Base-by-base conservation (phyloP, 352 stramenopile species). In the Phytophthora pistaciae region DNA sequence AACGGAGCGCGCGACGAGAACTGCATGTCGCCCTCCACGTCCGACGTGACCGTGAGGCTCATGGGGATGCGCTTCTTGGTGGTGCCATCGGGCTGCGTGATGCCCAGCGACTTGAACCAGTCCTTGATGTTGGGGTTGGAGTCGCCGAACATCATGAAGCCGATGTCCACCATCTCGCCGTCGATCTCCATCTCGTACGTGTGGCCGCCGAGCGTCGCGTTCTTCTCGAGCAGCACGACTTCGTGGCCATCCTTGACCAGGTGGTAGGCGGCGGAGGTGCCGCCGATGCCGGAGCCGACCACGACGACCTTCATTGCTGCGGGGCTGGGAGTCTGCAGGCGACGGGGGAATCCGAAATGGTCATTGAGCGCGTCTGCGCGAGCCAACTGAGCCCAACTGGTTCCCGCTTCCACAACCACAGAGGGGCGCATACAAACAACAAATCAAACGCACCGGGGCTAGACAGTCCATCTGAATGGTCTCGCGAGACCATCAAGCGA, bases 51-150 rank as follows among this genome's bases (percentile, higher is more conserved):
- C 29, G 87, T 95, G 64, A 96, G 84, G 56, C 85, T 93, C 89
- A 96, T 96, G 42, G 89, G 87, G 68, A 96, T 95, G 67, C 87
- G 87, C 81, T 90, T 95, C 64, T 90, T 90, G 46, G 89, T 96
- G 60, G 89, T 95, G 54, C 89, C 89, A 61, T 96, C 77, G n/a
- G 88, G 83, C 66, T 96, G 74, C 29, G 89, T 96, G 71, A 96
- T 78, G 54, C 89, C 89, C 38, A 96, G 87, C 49, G 82, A 88
- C 78, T 93, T 90, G 75, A 96, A 96, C 89, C 89, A 96, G 59
- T 90, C 84, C 78, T 96, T 96, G 70, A 96, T 96, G 82, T 96
- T 96, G 55, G 89, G 89, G 80, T 96, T 96, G 74, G 89, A 96
- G 72, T 96, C 89, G 25, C 89, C 89, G 57, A 93, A 96, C 89